These are phyloP conservation scores for Lithospermum erythrorhizon DNA, from an alignment of 257 asterid species.

Conservation along the genomic window DNA sequence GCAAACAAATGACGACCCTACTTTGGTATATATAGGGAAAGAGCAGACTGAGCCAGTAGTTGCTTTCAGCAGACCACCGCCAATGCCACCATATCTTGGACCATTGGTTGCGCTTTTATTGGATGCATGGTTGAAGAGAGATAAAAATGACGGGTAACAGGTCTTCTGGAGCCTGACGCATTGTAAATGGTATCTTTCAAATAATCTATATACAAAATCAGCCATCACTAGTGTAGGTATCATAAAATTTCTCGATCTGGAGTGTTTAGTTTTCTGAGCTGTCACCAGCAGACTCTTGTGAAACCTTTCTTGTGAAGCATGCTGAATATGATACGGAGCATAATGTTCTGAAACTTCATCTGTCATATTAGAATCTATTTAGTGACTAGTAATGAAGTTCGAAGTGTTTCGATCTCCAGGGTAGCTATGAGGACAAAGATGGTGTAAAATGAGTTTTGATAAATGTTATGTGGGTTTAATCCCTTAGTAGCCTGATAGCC, in stretches of 20 bases:
- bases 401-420: neutral
- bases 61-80: slow-evolving; percentile 54
- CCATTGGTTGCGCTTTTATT: slow-evolving; percentile 49
- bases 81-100: slow-evolving; percentile 50
- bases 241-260: neutral
- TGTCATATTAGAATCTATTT: neutral
- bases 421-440: no score
- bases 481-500: no score
- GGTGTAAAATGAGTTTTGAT: no score
- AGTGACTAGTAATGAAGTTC: neutral
- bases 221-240: neutral
- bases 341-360: neutral
- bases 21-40: slow-evolving; percentile 13
- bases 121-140: slow-evolving; percentile 34
- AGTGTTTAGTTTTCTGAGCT: neutral
- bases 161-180: slow-evolving; percentile 11
- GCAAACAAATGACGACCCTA: slow-evolving; percentile 14
- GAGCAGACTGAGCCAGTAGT: slow-evolving; percentile 29
- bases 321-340: neutral
- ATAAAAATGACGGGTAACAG: slow-evolving; percentile 35
- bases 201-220: neutral
- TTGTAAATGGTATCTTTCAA: neutral
- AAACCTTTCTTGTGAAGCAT: no score
- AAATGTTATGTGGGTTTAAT: no score
- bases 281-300: neutral